Percentiles rank a stretch among this genome's conserved stretches.
Conservation (phyloP, 495 filamentous ascomycete genomes). For the Lichina pygmaea region DNA sequence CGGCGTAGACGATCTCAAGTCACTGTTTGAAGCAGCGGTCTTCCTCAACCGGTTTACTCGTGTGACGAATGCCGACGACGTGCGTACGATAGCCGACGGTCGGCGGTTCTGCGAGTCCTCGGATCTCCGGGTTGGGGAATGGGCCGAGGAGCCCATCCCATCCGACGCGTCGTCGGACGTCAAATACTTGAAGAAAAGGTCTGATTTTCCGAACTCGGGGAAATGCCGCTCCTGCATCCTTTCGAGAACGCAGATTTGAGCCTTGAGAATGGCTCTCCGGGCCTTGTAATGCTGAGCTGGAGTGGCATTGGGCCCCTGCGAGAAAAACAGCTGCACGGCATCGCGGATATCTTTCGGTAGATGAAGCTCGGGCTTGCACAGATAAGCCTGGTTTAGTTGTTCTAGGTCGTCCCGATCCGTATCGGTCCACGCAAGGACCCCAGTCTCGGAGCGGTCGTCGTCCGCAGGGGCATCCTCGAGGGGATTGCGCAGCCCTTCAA, state of each 20-base stretch:
- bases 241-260: constrained; percentile 61
- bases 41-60: constrained; percentile 15
- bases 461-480: constrained; percentile 38
- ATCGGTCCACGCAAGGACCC: constrained; percentile 36
- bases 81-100: neutral
- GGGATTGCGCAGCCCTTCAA: constrained; percentile 90
- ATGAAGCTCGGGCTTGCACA: constrained; percentile 56
- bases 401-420: constrained; percentile 68
- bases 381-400: constrained; percentile 73
- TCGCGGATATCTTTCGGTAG: constrained; percentile 38
- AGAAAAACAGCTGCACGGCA: constrained; percentile 50
- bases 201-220: constrained; percentile 66
- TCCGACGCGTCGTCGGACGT: constrained; percentile 58
- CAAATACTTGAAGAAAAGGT: constrained; percentile 84
- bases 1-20: constrained; percentile 19
- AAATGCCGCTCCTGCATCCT: constrained; percentile 58
- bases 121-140: neutral
- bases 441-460: neutral
- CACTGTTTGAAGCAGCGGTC: constrained; percentile 28
- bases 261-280: constrained; percentile 49
- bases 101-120: neutral
- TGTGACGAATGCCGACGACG: constrained; percentile 11
- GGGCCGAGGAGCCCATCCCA: neutral
- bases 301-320: constrained; percentile 44
- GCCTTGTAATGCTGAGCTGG: constrained; percentile 63